Evolutionary conservation across 768 basidiomycete genomes (phyloP).

Genomic region (Rhodotorula paludigena): DNA sequence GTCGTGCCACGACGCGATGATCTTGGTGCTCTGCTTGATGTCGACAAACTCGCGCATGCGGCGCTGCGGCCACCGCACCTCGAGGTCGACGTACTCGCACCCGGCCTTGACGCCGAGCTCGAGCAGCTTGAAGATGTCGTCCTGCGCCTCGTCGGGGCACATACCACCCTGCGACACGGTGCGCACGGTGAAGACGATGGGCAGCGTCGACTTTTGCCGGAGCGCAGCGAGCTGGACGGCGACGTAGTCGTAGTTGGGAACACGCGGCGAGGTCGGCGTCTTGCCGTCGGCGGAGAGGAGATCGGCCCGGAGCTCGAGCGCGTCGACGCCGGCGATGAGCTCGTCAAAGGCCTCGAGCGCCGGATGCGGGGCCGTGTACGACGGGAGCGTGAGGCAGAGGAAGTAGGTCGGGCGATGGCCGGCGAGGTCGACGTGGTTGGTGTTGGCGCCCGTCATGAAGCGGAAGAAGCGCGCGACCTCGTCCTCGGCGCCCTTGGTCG

Average conservation of each 20-base stretch:
- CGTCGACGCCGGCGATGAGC: slow-evolving; percentile 77
- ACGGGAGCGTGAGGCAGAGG: slow-evolving; percentile 85
- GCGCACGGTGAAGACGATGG: slow-evolving; percentile 86
- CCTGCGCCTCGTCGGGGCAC: slow-evolving; percentile 71
- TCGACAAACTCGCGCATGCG: slow-evolving; percentile 58
- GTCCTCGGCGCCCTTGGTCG: slow-evolving; percentile 44
- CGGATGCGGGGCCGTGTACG: slow-evolving; percentile 44
- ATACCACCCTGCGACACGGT: slow-evolving; percentile 83
- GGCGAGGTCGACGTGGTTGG: slow-evolving; percentile 53
- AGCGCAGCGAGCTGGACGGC: slow-evolving; percentile 72
- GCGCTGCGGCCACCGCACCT: slow-evolving; percentile 67
- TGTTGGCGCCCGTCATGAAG: slow-evolving; percentile 68
- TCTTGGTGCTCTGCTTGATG: slow-evolving; percentile 65
- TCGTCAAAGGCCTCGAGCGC: slow-evolving; percentile 66
- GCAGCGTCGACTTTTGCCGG: slow-evolving; percentile 69
- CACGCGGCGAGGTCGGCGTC: slow-evolving; percentile 52
- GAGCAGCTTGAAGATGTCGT: slow-evolving; percentile 69
- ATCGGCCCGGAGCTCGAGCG: slow-evolving; percentile 89
- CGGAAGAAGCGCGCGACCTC: slow-evolving; percentile 82
- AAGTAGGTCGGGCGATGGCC: slow-evolving; percentile 73
- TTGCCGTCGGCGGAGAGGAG: slow-evolving; percentile 59
- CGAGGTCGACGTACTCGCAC: slow-evolving; percentile 89
- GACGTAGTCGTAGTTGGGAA: slow-evolving; percentile 69
- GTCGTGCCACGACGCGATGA: slow-evolving; percentile 94
- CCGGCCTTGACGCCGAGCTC: slow-evolving; percentile 72